A percentile compares a stretch with the other conserved stretches of the same genome.
Conservation (phyloP, 345 rosid genomes). For the Melastoma malabathricum region DNA sequence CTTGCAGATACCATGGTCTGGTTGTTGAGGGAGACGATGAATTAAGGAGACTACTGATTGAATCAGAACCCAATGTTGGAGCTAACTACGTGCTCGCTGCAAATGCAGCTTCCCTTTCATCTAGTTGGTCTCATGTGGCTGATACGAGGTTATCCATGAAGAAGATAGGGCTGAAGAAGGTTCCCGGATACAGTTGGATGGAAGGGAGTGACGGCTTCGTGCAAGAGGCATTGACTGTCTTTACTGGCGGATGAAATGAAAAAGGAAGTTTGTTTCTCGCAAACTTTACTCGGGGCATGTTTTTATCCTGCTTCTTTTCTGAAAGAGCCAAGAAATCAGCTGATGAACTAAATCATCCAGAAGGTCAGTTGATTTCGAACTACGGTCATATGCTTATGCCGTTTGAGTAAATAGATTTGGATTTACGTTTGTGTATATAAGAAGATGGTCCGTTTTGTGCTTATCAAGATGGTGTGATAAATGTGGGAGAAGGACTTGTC, state of each 20-base stretch:
- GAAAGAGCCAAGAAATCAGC: too few species aligned
- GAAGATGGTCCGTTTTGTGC: too few species aligned
- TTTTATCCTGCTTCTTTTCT: too few species aligned
- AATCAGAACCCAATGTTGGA: constrained; percentile 13
- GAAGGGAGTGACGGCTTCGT: constrained; percentile 2
- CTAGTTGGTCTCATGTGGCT: constrained; percentile 17
- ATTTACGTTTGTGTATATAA: too few species aligned
- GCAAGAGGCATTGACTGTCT: not conserved
- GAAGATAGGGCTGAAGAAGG: constrained; percentile 12
- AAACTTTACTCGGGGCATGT: too few species aligned
- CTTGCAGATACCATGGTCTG: constrained; percentile 15
- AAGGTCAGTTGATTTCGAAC: too few species aligned
- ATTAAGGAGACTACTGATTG: constrained; percentile 9
- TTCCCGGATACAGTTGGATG: constrained; percentile 18
- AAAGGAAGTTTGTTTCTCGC: too few species aligned
- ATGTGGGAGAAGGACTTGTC: too few species aligned
- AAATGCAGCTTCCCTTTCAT: constrained; percentile 12
- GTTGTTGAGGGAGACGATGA: not conserved
- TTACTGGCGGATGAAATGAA: not conserved
- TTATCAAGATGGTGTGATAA: too few species aligned
- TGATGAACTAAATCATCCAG: too few species aligned
- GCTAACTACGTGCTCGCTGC: constrained; percentile 19
- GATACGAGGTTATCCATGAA: constrained; percentile 11
- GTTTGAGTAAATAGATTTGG: too few species aligned
- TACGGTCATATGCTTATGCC: too few species aligned